These are phyloP conservation scores for Trametes sanguinea DNA, from an alignment of 768 basidiomycete species.

Conservation along the genomic window DNA sequence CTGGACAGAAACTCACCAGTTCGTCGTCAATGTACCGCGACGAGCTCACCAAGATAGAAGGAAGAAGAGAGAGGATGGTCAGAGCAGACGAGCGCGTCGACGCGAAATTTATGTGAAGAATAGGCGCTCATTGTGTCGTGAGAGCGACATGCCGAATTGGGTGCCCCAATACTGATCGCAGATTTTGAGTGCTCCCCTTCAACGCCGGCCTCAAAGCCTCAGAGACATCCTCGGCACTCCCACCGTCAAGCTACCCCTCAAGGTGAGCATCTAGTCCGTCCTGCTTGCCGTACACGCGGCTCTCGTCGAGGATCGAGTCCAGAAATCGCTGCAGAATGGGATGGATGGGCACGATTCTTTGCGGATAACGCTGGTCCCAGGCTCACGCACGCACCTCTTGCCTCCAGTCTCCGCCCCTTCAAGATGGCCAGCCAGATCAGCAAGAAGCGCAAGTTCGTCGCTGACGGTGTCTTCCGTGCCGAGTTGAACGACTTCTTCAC, in stretches of 20 bases:
- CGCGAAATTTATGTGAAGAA: conserved; percentile 1
- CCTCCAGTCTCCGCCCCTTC: conserved; percentile 24
- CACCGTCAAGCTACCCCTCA: conserved; percentile 23
- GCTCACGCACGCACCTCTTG: background rate
- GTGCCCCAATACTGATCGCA: background rate
- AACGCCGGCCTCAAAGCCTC: conserved; percentile 16
- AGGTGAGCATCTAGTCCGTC: conserved; percentile 15
- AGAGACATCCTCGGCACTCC: conserved; percentile 20
- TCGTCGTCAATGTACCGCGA: background rate
- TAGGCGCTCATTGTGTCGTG: background rate
- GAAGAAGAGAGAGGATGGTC: background rate
- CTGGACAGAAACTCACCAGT: conserved; percentile 26
- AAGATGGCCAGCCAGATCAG: conserved; percentile 88
- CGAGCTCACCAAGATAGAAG: background rate
- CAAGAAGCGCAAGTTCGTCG: conserved; percentile 99
- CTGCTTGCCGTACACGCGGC: background rate
- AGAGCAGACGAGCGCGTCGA: background rate
- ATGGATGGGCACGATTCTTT: conserved; percentile 14
- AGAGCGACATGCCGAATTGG: conserved; percentile 4
- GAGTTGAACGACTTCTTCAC: conserved; percentile 99
- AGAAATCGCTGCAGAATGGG: conserved; percentile 8
- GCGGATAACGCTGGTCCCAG: conserved; percentile 21
- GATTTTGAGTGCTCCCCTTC: conserved; percentile 7
- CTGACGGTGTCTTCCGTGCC: conserved; percentile 98
- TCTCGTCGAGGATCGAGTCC: background rate